phyloP scores from a whole-genome alignment of 176 grass and related monocot genomes.

The Phyllostachys edulis region DNA sequence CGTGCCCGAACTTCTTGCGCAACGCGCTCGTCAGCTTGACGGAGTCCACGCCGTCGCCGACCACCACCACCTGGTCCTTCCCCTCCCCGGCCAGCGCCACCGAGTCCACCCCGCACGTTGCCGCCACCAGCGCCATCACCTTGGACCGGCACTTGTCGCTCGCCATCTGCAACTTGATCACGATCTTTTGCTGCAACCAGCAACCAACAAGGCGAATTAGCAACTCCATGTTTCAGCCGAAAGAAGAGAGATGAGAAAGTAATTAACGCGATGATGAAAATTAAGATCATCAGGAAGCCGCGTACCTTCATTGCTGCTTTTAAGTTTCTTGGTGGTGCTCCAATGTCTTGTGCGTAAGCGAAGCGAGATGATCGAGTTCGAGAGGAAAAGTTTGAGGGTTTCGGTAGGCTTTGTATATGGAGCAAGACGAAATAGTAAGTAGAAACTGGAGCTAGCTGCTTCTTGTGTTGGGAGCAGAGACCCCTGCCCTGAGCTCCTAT shows the following conservation, averaged over 20 bases:
- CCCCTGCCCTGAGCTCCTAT: background rate
- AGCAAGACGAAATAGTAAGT: background rate
- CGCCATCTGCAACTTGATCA: slow-evolving; percentile 54
- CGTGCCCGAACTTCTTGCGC: slow-evolving; percentile 30
- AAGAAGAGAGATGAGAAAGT: background rate
- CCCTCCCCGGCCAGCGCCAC: slow-evolving; percentile 34
- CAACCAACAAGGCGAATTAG: background rate
- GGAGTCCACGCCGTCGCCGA: slow-evolving; percentile 48
- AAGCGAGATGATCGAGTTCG: background rate
- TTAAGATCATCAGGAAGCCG: background rate
- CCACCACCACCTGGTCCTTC: slow-evolving; percentile 41
- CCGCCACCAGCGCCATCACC: slow-evolving; percentile 56
- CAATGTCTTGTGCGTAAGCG: background rate
- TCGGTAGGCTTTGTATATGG: background rate
- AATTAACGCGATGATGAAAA: background rate
- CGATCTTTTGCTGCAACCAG: slow-evolving; percentile 47
- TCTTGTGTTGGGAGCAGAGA: background rate
- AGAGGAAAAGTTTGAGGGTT: background rate
- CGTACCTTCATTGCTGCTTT: background rate
- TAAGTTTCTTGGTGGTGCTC: background rate
- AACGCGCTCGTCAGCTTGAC: slow-evolving; percentile 35
- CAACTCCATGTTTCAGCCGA: background rate
- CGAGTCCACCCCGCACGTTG: slow-evolving; percentile 37
- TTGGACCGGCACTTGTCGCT: slow-evolving; percentile 50
- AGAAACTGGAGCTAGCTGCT: background rate